Percentiles rank a stretch among this genome's conserved stretches.
Evolutionary conservation across 176 grass and related monocot species (phyloP).

Genomic region (Carex cristatella): DNA sequence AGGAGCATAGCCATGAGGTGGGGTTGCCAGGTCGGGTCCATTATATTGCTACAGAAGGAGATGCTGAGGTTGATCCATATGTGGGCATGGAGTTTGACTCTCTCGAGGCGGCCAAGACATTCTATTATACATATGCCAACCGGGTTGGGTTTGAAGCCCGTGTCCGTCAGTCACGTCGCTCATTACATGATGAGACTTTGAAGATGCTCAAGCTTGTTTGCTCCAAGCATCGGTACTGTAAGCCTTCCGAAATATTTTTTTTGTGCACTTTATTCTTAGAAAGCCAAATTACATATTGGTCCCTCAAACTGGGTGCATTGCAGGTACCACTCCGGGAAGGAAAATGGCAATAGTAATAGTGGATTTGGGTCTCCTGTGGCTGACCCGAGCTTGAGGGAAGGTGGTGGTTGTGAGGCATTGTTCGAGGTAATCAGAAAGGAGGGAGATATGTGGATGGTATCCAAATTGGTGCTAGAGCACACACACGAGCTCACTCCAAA

Average conservation of each 20-base stretch:
- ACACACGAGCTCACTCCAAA: slow-evolving; percentile 58
- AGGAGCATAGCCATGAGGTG: slow-evolving; percentile 90
- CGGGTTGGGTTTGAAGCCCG: slow-evolving; percentile 83
- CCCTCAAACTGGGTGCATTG: background rate
- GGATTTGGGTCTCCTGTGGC: slow-evolving; percentile 8
- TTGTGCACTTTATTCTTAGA: background rate
- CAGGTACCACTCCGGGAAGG: slow-evolving; percentile 69
- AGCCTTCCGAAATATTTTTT: background rate
- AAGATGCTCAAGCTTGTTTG: slow-evolving; percentile 99
- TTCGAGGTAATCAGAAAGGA: slow-evolving; percentile 95
- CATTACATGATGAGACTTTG: slow-evolving; percentile 72
- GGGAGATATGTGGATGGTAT: slow-evolving; percentile 60
- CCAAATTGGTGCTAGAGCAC: slow-evolving; percentile 86
- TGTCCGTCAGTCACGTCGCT: slow-evolving; percentile 66
- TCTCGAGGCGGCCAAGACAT: slow-evolving; percentile 71
- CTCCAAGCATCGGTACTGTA: slow-evolving; percentile 56
- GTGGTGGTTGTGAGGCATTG: slow-evolving; percentile 68
- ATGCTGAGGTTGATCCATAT: slow-evolving; percentile 57
- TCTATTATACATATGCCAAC: slow-evolving; percentile 78
- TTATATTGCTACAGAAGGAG: slow-evolving; percentile 65
- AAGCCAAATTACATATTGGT: background rate
- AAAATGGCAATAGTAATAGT: slow-evolving; percentile 26
- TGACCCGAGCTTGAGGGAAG: slow-evolving; percentile 7
- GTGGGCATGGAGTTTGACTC: slow-evolving; percentile 83
- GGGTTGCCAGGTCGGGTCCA: slow-evolving; percentile 63